These are phyloP conservation scores for Platanthera guangdongensis DNA, from an alignment of 106 monocot species.

Conservation along the genomic window DNA sequence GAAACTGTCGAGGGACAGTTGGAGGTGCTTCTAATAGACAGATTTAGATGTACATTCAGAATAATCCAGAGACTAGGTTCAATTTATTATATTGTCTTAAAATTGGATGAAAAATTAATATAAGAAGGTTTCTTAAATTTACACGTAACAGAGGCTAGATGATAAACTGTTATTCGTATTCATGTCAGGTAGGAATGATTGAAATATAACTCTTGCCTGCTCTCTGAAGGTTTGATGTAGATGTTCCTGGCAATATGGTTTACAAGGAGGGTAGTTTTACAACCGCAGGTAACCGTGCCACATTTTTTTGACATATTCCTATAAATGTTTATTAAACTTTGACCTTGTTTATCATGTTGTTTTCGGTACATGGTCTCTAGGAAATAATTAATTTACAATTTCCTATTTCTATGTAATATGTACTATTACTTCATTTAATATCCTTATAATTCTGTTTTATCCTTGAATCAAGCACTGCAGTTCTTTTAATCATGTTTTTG, in stretches of 20 bases:
- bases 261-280: constrained; percentile 85
- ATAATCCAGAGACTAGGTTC: too few relatives aligned
- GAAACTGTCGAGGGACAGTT: too few relatives aligned
- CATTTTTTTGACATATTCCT: not conserved
- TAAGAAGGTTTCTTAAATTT: too few relatives aligned
- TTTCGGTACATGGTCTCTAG: too few relatives aligned
- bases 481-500: not conserved
- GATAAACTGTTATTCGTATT: not conserved
- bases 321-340: not conserved
- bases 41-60: too few relatives aligned
- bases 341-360: too few relatives aligned
- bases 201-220: not conserved
- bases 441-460: not conserved
- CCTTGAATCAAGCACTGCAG: not conserved
- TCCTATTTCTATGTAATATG: too few relatives aligned
- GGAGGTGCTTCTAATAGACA: too few relatives aligned
- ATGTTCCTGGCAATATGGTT: constrained; percentile 89
- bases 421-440: not conserved
- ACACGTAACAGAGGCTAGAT: too few relatives aligned
- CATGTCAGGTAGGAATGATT: not conserved
- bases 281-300: constrained; percentile 43
- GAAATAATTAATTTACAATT: too few relatives aligned
- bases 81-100: too few relatives aligned
- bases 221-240: constrained; percentile 82
- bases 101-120: too few relatives aligned